A percentile compares a stretch with the other conserved stretches of the same genome.
phyloP scores from a whole-genome alignment of 2,329 filamentous ascomycete species.

The Alternaria consortialis region DNA sequence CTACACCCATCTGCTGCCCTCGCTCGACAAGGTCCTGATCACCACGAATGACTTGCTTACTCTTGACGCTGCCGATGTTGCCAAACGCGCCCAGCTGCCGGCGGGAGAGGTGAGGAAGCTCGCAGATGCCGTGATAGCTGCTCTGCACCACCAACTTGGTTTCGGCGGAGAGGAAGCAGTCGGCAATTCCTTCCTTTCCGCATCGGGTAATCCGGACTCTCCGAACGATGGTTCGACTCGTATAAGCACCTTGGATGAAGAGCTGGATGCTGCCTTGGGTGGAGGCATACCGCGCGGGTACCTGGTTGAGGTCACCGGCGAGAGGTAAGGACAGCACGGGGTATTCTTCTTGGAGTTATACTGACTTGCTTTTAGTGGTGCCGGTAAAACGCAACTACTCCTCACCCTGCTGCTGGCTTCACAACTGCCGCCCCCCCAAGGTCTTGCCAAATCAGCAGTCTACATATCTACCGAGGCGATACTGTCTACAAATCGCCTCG shows the following conservation, averaged over 20 bases:
- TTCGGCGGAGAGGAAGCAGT: slow-evolving; percentile 44
- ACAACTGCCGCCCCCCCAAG: slow-evolving; percentile 79
- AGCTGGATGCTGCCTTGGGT: slow-evolving; percentile 74
- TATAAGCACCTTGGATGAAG: slow-evolving; percentile 82
- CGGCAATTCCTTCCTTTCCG: slow-evolving; percentile 28
- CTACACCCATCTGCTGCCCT: slow-evolving; percentile 78
- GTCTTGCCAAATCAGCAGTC: slow-evolving; percentile 76
- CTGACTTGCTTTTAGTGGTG: slow-evolving; percentile 67
- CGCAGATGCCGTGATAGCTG: slow-evolving; percentile 70
- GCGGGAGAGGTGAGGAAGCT: slow-evolving; percentile 81
- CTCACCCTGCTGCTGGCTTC: slow-evolving; percentile 83
- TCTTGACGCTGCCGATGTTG: slow-evolving; percentile 81
- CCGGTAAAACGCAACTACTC: slow-evolving; percentile 94
- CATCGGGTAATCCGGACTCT: slow-evolving; percentile 11
- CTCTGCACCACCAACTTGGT: slow-evolving; percentile 71
- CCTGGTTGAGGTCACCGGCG: slow-evolving; percentile 89
- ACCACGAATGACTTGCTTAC: slow-evolving; percentile 86
- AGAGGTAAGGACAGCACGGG: slow-evolving; percentile 65
- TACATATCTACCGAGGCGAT: slow-evolving; percentile 95
- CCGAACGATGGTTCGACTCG: slow-evolving; percentile 57
- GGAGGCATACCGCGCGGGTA: slow-evolving; percentile 84
- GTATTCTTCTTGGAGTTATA: neutral
- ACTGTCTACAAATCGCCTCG: slow-evolving; percentile 80
- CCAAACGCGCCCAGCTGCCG: slow-evolving; percentile 84
- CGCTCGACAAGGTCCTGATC: slow-evolving; percentile 79